A percentile compares a stretch with the other conserved stretches of the same genome.
These are phyloP conservation scores for Extremus antarcticus DNA, from an alignment of 495 filamentous ascomycete genomes.

Conservation along the genomic window DNA sequence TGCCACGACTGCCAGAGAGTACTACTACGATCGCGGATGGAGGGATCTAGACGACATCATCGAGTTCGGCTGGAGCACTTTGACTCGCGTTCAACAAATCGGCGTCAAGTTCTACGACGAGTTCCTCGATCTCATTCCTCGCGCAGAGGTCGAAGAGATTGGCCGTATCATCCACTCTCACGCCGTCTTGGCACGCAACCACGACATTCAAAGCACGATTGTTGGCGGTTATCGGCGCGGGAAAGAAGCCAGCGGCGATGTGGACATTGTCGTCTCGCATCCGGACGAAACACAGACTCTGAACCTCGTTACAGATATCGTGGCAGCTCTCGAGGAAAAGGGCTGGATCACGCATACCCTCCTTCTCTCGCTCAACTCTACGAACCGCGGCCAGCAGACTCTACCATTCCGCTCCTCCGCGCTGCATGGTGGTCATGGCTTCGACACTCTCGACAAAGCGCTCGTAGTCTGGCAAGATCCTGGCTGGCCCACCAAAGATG, in stretches of 20 bases:
- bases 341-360: conserved; percentile 77
- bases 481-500: conserved; percentile 35
- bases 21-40: conserved; percentile 71
- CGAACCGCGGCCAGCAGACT: conserved; percentile 60
- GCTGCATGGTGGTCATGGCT: conserved; percentile 45
- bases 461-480: conserved; percentile 88
- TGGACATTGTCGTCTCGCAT: conserved; percentile 78
- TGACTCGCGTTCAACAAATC: conserved; percentile 79
- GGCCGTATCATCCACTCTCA: conserved; percentile 47
- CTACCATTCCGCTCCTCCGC: conserved; percentile 38
- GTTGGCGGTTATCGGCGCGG: conserved; percentile 82
- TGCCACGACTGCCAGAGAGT: conserved; percentile 69
- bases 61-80: conserved; percentile 63
- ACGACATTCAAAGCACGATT: conserved; percentile 57
- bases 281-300: conserved; percentile 54
- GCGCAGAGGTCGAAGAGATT: conserved; percentile 64
- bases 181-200: conserved; percentile 42
- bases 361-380: conserved; percentile 51
- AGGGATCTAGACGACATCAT: conserved; percentile 71
- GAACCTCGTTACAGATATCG: conserved; percentile 54
- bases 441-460: conserved; percentile 84
- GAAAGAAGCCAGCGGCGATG: conserved; percentile 62
- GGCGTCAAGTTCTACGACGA: conserved; percentile 95
- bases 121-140: conserved; percentile 58
- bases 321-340: conserved; percentile 54